Base-by-base conservation (phyloP, 2,329 filamentous ascomycete species). In the Neurospora sp. region DNA sequence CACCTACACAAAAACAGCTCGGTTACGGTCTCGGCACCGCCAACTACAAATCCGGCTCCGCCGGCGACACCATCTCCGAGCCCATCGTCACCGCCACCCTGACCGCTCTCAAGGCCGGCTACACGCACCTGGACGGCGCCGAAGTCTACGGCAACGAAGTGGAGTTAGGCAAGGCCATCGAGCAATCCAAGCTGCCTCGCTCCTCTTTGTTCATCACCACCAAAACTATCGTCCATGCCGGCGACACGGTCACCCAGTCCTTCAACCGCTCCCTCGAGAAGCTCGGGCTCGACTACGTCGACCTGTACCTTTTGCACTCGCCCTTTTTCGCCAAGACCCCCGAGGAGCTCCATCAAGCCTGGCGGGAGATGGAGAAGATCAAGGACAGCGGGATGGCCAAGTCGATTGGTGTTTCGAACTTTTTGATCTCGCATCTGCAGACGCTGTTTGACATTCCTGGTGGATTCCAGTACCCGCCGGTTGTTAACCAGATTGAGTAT, bases 391-490 rank as follows among this genome's bases (percentile, higher is more conserved):
- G 90, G 72, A 86, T 86, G 72, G 89, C 87, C 67, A 85, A 84
- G 73, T 88, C 89, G 70, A 93, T 96, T 74, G 92, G 92, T 68
- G 89, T 96, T 15, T 92, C 90, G 76, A 96, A 95, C 82, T 95
- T 91, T 76, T 76, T 86, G 39, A 80, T 84, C 74, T 76, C 80
- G 62, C 81, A 91, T 73, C 79, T 91, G 23, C 85, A 90, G 77
- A 87, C 88, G 5, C 89, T 89, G 68, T 62, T 62, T 10, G 52
- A 62, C 0, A 62, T 62, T 28, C 52, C 52, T 4, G 52, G 52
- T 2, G 52, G 52, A 8, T 10, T 62, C 15, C 86, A 84, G 74
- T 78, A 91, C 71, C 77, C 82, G 3, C 92, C 92, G 0, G 89
- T 87, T 7, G 86, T 91, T 72, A 94, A 95, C 81, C 92, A 96